Base-by-base conservation (phyloP, 352 stramenopile species). In the Thraustochytrium sp. region DNA sequence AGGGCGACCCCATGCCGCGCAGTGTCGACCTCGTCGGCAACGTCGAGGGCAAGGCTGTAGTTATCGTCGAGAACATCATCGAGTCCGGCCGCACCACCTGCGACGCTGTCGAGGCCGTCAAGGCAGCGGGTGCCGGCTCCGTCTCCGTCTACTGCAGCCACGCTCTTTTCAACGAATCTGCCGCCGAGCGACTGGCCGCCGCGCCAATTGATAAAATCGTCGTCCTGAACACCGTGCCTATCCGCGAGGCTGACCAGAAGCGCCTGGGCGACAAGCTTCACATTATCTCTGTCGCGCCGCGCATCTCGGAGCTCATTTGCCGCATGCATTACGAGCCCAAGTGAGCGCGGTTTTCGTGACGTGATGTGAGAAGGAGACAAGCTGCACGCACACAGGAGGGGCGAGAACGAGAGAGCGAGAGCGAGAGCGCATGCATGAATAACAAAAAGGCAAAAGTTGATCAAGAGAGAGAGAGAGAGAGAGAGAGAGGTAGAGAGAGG, bases 31-130 rank as follows among this genome's bases (percentile, higher is more conserved):
- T 99, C 21, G 96, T 99, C 36, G 97, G 97, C 48, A 97, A 97
- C 85, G 96, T 99, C 31, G 93, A 97, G 80, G 96, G 96, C 86
- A 99, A 94, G 65, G 96, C 99, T 89, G 98, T 96, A 82, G 98
- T 99, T 86, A 98, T 99, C 82, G 97, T 99, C n/a, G 97, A 99
- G 88, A 96, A 99, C 89, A 99, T 99, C 94, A 99, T 99, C 86
- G 96, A 99, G 89, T 99, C 96, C 54, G 97, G 96, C 46, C 96
- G 95, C 75, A 99, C 96, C 44, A 87, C 98, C 29, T 98, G 94
- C 87, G 97, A 98, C 87, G 96, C 95, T 53, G 95, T 96, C 42
- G 95, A 98, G 88, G 95, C 98, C 80, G 88, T 99, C 68, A 89
- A 92, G 29, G 92, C 96, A 82, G 94, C 97, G 82, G 96, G 96